Percentiles rank a stretch among this genome's conserved stretches.
These are phyloP conservation scores for Puccinia hordei DNA, from an alignment of 1,284 basidiomycete genomes.

Conservation along the genomic window DNA sequence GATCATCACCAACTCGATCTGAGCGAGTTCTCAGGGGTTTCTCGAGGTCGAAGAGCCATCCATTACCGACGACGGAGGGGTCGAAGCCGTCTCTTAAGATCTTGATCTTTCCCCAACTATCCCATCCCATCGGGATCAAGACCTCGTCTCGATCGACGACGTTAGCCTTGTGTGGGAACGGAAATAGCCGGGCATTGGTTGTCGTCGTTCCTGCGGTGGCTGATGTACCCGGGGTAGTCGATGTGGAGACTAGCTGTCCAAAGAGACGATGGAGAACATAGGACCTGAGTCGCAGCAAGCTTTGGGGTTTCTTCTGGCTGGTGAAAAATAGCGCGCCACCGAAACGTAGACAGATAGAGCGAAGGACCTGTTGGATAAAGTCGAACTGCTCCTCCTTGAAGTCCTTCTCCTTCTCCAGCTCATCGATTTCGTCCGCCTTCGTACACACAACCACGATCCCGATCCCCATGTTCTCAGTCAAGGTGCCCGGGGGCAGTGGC, in stretches of 20 bases:
- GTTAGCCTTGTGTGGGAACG: constrained; percentile 82
- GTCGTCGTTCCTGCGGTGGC: not conserved
- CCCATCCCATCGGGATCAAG: constrained; percentile 92
- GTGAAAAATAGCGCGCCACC: constrained; percentile 92
- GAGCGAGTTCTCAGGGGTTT: constrained; percentile 17
- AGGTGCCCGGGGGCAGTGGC: constrained; percentile 52
- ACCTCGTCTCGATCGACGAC: constrained; percentile 88
- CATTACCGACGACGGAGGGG: constrained; percentile 74
- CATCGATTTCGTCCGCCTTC: constrained; percentile 84
- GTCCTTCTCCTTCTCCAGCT: constrained; percentile 59
- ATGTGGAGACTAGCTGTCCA: constrained; percentile 58
- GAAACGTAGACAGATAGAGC: constrained; percentile 90
- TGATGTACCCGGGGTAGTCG: constrained; percentile 55
- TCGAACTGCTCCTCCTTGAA: constrained; percentile 86
- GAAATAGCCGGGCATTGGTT: constrained; percentile 70
- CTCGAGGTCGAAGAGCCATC: constrained; percentile 69
- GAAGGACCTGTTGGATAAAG: constrained; percentile 87
- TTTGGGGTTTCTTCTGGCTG: constrained; percentile 73
- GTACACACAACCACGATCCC: constrained; percentile 88
- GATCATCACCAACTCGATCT: not conserved
- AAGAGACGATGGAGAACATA: constrained; percentile 86
- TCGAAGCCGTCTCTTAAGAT: constrained; percentile 90
- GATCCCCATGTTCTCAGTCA: constrained; percentile 67
- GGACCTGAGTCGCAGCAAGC: constrained; percentile 76
- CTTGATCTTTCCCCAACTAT: constrained; percentile 93